These are phyloP conservation scores for Globisporangium cystogenes DNA, from an alignment of 352 stramenopile genomes.

Conservation along the genomic window DNA sequence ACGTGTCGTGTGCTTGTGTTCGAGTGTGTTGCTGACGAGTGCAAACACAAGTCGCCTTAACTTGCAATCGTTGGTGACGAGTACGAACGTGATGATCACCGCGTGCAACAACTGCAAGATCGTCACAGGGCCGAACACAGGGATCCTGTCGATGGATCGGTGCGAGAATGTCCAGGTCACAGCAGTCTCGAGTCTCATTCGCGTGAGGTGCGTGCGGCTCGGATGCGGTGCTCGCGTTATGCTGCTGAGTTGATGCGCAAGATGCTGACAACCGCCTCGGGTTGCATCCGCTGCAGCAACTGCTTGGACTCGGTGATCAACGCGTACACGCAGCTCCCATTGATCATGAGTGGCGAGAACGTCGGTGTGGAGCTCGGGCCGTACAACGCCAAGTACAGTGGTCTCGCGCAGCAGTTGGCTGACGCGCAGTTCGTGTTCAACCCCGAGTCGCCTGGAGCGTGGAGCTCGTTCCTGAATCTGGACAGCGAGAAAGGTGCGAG, in stretches of 20 bases:
- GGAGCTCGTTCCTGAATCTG: slow-evolving; percentile 66
- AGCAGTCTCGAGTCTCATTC: slow-evolving; percentile 77
- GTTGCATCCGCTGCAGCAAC: slow-evolving; percentile 59
- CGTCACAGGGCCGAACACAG: slow-evolving; percentile 91
- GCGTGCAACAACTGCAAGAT: slow-evolving; percentile 95
- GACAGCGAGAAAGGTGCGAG: slow-evolving; percentile 54
- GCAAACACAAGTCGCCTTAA: slow-evolving; percentile 33
- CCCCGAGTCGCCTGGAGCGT: slow-evolving; percentile 43
- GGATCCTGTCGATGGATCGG: slow-evolving; percentile 91
- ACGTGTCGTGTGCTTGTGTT: neutral
- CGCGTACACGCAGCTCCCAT: slow-evolving; percentile 87
- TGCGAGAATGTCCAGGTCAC: slow-evolving; percentile 93
- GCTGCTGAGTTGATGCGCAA: too few relatives aligned
- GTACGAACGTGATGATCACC: slow-evolving; percentile 88
- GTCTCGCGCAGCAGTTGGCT: slow-evolving; percentile 74
- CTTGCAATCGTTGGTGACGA: slow-evolving; percentile 13
- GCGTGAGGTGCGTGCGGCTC: slow-evolving; percentile 56
- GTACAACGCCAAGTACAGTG: slow-evolving; percentile 95
- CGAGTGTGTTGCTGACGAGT: neutral
- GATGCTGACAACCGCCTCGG: neutral
- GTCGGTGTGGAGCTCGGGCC: slow-evolving; percentile 92
- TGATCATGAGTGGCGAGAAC: slow-evolving; percentile 95
- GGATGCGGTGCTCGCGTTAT: neutral
- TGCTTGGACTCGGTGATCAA: slow-evolving; percentile 91
- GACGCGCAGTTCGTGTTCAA: slow-evolving; percentile 39